Conservation (phyloP, 495 filamentous ascomycete species). For the Wilcoxina mikolae region DNA sequence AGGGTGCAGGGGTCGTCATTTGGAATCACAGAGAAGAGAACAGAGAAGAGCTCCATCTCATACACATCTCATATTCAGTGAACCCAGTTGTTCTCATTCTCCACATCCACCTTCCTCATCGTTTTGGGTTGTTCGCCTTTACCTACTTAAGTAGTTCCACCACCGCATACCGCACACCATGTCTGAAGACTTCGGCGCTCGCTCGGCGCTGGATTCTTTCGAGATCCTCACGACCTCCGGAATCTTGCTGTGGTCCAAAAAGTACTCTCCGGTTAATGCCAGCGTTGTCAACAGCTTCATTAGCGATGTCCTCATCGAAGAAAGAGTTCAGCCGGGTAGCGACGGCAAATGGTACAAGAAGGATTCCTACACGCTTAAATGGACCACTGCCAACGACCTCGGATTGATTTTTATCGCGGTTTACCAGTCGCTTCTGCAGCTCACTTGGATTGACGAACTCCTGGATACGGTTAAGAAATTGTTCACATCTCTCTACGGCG, state of each 20-base stretch:
- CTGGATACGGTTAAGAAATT: conserved; percentile 84
- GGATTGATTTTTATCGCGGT: conserved; percentile 95
- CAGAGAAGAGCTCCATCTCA: background rate
- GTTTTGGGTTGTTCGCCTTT: too few species aligned
- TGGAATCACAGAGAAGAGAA: background rate
- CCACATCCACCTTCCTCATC: background rate
- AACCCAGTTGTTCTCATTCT: too few species aligned
- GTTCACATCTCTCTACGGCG: conserved; percentile 75
- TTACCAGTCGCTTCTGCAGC: conserved; percentile 84
- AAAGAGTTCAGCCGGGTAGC: conserved; percentile 51
- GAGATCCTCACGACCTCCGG: conserved; percentile 92
- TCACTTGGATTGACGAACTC: conserved; percentile 94
- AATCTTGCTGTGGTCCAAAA: conserved; percentile 89
- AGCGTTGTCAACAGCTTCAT: conserved; percentile 88
- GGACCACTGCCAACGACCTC: conserved; percentile 80
- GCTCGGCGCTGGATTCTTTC: conserved; percentile 59
- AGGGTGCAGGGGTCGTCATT: too few species aligned
- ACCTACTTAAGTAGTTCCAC: too few species aligned
- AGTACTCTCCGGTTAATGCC: conserved; percentile 61
- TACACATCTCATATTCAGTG: too few species aligned
- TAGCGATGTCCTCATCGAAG: conserved; percentile 92
- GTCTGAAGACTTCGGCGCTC: conserved; percentile 16
- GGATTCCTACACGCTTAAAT: conserved; percentile 90
- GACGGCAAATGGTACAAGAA: conserved; percentile 59
- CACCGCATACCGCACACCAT: conserved; percentile 5